phyloP scores from a whole-genome alignment of 768 basidiomycete species.

The Sistotremastrum suecicum region DNA sequence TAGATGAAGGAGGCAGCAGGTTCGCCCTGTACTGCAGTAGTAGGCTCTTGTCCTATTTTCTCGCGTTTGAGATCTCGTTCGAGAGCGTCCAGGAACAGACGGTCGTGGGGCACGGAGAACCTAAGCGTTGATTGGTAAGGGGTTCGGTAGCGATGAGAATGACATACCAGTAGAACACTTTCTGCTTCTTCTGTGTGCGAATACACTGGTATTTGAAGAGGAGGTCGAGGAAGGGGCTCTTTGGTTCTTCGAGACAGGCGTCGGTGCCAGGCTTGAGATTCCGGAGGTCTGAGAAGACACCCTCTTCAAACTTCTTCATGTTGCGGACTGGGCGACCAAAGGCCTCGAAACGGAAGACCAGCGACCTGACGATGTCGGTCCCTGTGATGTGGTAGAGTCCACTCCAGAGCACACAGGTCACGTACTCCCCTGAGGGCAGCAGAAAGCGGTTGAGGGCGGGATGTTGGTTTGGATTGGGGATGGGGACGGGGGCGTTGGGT shows the following conservation, averaged over 20 bases:
- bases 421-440: conserved; percentile 65
- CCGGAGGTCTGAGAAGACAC: conserved; percentile 83
- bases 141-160: not conserved
- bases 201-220: conserved; percentile 96
- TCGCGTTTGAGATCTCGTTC: conserved; percentile 94
- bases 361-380: conserved; percentile 89
- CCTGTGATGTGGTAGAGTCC: conserved; percentile 90
- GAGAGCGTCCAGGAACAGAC: conserved; percentile 90
- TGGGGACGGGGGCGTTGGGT: conserved; percentile 7
- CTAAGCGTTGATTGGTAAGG: conserved; percentile 22
- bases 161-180: conserved; percentile 92
- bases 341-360: conserved; percentile 88
- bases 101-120: conserved; percentile 96
- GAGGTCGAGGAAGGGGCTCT: conserved; percentile 86
- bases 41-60: conserved; percentile 79
- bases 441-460: conserved; percentile 77
- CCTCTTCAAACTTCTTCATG: conserved; percentile 97
- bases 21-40: conserved; percentile 62
- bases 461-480: conserved; percentile 36
- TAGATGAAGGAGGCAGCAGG: conserved; percentile 83
- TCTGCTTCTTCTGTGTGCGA: conserved; percentile 96
- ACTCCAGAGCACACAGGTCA: conserved; percentile 86
- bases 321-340: conserved; percentile 71
- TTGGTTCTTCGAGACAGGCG: conserved; percentile 91
- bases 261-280: conserved; percentile 91